Evolutionary conservation across 1,284 basidiomycete genomes (phyloP), one percentile per base, ranked within the genome.

Genomic region (Melampsora occidentalis): DNA sequence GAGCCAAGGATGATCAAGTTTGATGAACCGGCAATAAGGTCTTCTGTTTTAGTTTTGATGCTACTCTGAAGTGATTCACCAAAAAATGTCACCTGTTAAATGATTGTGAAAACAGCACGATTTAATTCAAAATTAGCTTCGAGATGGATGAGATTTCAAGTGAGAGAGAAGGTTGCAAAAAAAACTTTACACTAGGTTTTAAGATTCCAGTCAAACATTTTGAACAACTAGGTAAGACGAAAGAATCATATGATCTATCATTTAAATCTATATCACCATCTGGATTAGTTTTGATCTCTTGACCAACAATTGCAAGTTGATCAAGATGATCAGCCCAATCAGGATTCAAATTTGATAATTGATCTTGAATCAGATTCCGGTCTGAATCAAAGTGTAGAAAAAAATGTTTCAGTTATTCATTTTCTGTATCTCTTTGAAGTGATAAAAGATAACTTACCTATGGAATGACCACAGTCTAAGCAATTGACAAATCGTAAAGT

Each of bases 211-310:
- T 81, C 20, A 14, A 22, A 76, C 82, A 83, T 66, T 78, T 79
- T 5, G 82, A 82, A 69, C 82, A 83, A 2, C 79, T 25, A 1
- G 81, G 80, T 57, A 81, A 81, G 64, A 78, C 33, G 69, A 83
- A 83, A 1, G 81, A 83, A 70, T 82, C 81, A 65, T 80, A 80
- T 20, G 65, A 49, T 20, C 57, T 48, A 48, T 46, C 25, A 18
- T 46, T 48, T 35, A 75, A 28, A 70, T 75, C 49, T n/a, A 81
- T 79, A 66, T 83, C 82, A 46, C 82, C 82, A 76, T 83, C 82
- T 1, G 82, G 82, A 72, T 83, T 83, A 9, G 79, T 81, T 64
- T 81, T 81, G 9, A 81, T 79, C n/a, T 77, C 67, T 71, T 80
- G 79, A 53, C 80, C 79, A 31, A 79, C 79, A 25, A 67, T 71